Percentiles rank a stretch among this genome's conserved stretches.
Evolutionary conservation across 2,329 filamentous ascomycete genomes (phyloP).

Genomic region (Fusarium decemcellulare): DNA sequence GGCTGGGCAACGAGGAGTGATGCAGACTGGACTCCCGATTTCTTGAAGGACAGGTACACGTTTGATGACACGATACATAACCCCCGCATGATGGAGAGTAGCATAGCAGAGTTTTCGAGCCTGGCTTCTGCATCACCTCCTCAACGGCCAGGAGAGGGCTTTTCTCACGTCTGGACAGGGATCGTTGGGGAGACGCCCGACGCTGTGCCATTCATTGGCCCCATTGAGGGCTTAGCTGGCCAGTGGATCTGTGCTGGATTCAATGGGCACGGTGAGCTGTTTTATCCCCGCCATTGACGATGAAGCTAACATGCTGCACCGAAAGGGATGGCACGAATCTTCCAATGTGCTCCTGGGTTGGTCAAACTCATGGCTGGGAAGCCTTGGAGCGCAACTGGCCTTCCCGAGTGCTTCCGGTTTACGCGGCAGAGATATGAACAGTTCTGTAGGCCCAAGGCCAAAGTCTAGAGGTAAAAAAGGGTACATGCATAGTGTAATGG

Average conservation of each 20-base stretch:
- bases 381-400: neutral
- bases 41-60: neutral
- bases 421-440: neutral
- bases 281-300: neutral
- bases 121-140: neutral
- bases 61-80: neutral
- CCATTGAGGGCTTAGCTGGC: slow-evolving; percentile 55
- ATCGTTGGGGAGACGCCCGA: slow-evolving; percentile 63
- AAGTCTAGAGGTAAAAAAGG: no score
- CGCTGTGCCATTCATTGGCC: slow-evolving; percentile 62
- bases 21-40: neutral
- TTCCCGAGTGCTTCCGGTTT: neutral
- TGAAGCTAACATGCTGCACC: neutral
- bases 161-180: slow-evolving; percentile 62
- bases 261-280: slow-evolving; percentile 45
- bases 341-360: neutral
- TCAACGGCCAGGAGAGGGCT: slow-evolving; percentile 58
- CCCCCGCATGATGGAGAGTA: neutral
- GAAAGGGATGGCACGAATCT: neutral
- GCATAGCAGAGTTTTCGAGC: neutral
- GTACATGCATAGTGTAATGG: no score
- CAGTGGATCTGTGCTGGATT: slow-evolving; percentile 66
- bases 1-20: neutral
- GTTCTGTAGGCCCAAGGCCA: no score
- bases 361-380: neutral